Evolutionary conservation across 306 rosid genomes (phyloP).

Genomic region (Vigna hirtella): DNA sequence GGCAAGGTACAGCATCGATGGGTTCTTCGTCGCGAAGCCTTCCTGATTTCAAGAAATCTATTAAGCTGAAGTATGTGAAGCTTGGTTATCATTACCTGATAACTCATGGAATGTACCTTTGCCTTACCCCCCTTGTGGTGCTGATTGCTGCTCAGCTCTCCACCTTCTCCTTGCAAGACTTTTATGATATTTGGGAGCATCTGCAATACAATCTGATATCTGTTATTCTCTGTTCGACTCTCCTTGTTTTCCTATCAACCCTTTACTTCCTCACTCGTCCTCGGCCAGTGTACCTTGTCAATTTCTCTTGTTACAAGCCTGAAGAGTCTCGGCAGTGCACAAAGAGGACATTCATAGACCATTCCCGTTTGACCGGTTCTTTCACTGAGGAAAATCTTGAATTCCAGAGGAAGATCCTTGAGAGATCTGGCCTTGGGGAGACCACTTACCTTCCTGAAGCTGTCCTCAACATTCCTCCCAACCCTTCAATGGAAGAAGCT

Average conservation of each 20-base stretch:
- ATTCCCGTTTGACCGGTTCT: constrained; percentile 64
- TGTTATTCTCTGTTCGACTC: constrained; percentile 73
- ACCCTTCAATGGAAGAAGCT: constrained; percentile 90
- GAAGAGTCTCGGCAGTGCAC: constrained; percentile 78
- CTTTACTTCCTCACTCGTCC: constrained; percentile 85
- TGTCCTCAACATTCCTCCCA: constrained; percentile 88
- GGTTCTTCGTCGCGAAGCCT: constrained; percentile 69
- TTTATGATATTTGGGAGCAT: constrained; percentile 82
- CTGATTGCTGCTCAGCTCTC: constrained; percentile 77
- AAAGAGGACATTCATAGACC: constrained; percentile 78
- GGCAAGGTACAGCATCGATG: constrained; percentile 53
- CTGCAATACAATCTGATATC: constrained; percentile 77
- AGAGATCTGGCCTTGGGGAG: constrained; percentile 94
- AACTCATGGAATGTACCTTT: constrained; percentile 89
- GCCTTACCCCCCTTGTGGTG: constrained; percentile 70
- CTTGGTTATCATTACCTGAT: constrained; percentile 91
- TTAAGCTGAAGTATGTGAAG: constrained; percentile 83
- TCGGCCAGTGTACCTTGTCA: constrained; percentile 74
- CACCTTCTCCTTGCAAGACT: constrained; percentile 70
- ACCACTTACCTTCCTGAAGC: constrained; percentile 88
- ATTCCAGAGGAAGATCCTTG: constrained; percentile 85
- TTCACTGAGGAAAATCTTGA: constrained; percentile 72
- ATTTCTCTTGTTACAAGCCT: constrained; percentile 91
- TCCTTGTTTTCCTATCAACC: constrained; percentile 81
- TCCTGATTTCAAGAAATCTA: constrained; percentile 86